Evolutionary conservation across 2,329 filamentous ascomycete genomes (phyloP).

Genomic region (Aspergillus uvarum): DNA sequence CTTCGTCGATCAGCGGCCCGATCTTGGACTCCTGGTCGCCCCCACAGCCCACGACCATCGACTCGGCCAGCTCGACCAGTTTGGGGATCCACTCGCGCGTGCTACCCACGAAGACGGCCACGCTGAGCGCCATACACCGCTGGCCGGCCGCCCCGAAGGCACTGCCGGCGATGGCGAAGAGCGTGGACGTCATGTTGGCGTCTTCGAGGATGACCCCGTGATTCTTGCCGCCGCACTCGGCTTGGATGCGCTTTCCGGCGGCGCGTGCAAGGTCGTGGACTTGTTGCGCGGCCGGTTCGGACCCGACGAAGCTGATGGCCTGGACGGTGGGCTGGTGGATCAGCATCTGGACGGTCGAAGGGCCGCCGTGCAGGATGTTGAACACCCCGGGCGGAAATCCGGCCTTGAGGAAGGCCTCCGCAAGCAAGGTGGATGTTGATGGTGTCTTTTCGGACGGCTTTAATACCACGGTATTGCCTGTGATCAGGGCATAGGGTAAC

Average conservation of each 20-base stretch:
- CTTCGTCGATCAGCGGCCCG: slow-evolving; percentile 60
- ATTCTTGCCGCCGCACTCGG: slow-evolving; percentile 68
- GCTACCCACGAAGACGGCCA: slow-evolving; percentile 61
- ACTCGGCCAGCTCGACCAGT: slow-evolving; percentile 61
- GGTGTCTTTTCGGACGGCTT: slow-evolving; percentile 65
- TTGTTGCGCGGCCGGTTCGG: slow-evolving; percentile 65
- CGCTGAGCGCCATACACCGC: slow-evolving; percentile 66
- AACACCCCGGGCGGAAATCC: slow-evolving; percentile 63
- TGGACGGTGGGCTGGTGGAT: slow-evolving; percentile 65
- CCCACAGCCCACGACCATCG: slow-evolving; percentile 59
- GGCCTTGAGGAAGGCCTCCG: slow-evolving; percentile 59
- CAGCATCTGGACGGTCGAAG: slow-evolving; percentile 64
- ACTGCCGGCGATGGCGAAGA: slow-evolving; percentile 65
- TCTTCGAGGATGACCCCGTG: slow-evolving; percentile 65
- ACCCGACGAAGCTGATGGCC: slow-evolving; percentile 65
- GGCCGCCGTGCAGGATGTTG: slow-evolving; percentile 64
- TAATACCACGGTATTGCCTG: slow-evolving; percentile 61
- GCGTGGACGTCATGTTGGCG: slow-evolving; percentile 64
- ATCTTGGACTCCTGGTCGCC: slow-evolving; percentile 62
- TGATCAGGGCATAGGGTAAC: slow-evolving; percentile 61
- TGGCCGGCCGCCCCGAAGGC: slow-evolving; percentile 67
- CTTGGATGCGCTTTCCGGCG: slow-evolving; percentile 65
- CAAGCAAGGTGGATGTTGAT: slow-evolving; percentile 61
- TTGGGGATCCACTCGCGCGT: slow-evolving; percentile 63
- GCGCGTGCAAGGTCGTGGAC: slow-evolving; percentile 62